These are phyloP conservation scores for Coprinellus micaceus DNA, from an alignment of 768 basidiomycete genomes.

Conservation along the genomic window DNA sequence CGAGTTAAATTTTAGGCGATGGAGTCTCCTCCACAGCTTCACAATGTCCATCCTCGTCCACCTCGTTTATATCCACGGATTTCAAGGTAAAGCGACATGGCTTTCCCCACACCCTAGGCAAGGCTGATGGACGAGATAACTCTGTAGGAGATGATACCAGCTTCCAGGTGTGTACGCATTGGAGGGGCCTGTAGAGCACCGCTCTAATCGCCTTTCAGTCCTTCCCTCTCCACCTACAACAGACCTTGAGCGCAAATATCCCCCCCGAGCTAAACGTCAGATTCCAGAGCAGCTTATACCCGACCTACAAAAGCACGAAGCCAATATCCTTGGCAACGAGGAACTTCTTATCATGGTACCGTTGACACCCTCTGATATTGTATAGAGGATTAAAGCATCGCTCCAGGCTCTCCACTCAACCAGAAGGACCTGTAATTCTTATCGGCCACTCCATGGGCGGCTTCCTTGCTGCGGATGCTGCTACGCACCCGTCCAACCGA, in stretches of 20 bases:
- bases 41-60: constrained; percentile 33
- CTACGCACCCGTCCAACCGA: constrained; percentile 38
- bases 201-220: constrained; percentile 27
- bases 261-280: constrained; percentile 33
- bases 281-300: constrained; percentile 50
- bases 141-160: constrained; percentile 51
- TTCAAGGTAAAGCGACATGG: constrained; percentile 40
- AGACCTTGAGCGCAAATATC: constrained; percentile 32
- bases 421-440: constrained; percentile 52
- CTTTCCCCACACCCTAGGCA: not conserved
- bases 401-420: constrained; percentile 51
- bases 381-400: not conserved
- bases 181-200: not conserved
- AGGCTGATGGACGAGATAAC: constrained; percentile 2
- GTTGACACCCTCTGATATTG: not conserved
- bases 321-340: constrained; percentile 47
- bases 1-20: no score
- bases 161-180: constrained; percentile 42
- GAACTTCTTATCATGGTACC: constrained; percentile 54
- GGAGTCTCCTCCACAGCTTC: not conserved
- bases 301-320: constrained; percentile 56
- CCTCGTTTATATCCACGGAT: constrained; percentile 56
- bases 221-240: constrained; percentile 54
- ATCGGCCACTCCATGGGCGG: constrained; percentile 62
- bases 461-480: constrained; percentile 54